Base-by-base conservation (phyloP, 495 filamentous ascomycete species). In the Cryomyces antarcticus region DNA sequence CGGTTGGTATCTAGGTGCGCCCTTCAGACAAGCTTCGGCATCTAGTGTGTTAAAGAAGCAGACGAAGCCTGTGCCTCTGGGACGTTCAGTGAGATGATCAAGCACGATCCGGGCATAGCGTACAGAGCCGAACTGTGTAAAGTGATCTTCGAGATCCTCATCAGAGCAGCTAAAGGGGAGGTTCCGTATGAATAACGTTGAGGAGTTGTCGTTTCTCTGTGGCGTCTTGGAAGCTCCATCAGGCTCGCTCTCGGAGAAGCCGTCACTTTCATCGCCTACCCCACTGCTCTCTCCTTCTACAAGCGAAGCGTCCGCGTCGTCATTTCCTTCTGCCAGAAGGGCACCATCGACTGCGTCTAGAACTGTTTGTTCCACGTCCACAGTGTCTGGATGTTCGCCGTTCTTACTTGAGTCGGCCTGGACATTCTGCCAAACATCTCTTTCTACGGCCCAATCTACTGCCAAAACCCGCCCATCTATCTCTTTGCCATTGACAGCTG, bases 381-480 rank as follows among this genome's bases (percentile, higher is more conserved):
- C 57, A 29, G 58, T 60, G 5, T 58, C 55, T n/a, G n/a, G n/a
- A n/a, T n/a, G n/a, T n/a, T n/a, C n/a, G n/a, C n/a, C n/a, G n/a
- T n/a, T n/a, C n/a, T n/a, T n/a, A n/a, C n/a, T n/a, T n/a, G 48
- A 57, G 3, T 54, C 57, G 31, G 56, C 52, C 57, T 66, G 73
- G 55, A 61, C 54, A 31, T 70, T 66, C 41, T 93, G 71, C 86
- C 87, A 95, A 4, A 75, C 71, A 38, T 78, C 68, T 61, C 88
- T 95, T 41, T 93, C 83, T 1, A 95, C 88, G 24, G 88, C 86
- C 83, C 84, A 95, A 67, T 97, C 89, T 5, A 95, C 88, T 6
- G 87, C 88, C 39, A 95, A 49, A 30, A 72, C 77, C 46, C 89
- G 67, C 9, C 88, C 89, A 60, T 93, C 84, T 13, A 99, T 67